Conservation (phyloP, 2,329 filamentous ascomycete species). For the Ascochyta koolunga region DNA sequence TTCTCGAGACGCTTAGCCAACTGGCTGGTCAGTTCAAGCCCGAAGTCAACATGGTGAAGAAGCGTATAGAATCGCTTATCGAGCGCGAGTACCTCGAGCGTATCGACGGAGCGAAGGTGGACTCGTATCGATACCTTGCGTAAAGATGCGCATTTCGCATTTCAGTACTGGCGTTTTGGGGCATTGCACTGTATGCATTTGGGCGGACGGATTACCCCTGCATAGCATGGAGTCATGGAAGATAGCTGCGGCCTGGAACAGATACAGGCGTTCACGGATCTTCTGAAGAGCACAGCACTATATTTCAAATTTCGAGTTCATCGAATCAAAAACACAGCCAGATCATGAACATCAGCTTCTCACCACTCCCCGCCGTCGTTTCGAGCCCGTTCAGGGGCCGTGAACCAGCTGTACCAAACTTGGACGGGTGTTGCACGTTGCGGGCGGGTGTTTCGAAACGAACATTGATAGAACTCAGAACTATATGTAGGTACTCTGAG, state of each 20-base stretch:
- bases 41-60: constrained; percentile 78
- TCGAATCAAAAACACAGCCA: neutral
- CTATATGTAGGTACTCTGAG: neutral
- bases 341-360: neutral
- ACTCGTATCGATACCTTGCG: constrained; percentile 75
- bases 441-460: constrained; percentile 10
- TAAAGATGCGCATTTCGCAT: constrained; percentile 44
- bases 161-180: constrained; percentile 13
- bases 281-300: constrained; percentile 1
- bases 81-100: constrained; percentile 79
- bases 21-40: constrained; percentile 74
- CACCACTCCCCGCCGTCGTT: neutral
- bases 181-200: constrained; percentile 12
- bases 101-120: constrained; percentile 66
- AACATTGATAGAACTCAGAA: constrained; percentile 2
- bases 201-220: constrained; percentile 7
- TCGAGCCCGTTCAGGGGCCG: neutral
- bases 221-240: constrained; percentile 16
- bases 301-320: neutral
- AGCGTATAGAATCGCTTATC: constrained; percentile 78
- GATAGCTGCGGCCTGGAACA: neutral
- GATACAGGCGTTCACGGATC: constrained; percentile 1
- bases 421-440: constrained; percentile 3
- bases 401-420: neutral
- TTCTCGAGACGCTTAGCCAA: constrained; percentile 74